phyloP scores from a whole-genome alignment of 345 rosid species.

The Aethionema arabicum region DNA sequence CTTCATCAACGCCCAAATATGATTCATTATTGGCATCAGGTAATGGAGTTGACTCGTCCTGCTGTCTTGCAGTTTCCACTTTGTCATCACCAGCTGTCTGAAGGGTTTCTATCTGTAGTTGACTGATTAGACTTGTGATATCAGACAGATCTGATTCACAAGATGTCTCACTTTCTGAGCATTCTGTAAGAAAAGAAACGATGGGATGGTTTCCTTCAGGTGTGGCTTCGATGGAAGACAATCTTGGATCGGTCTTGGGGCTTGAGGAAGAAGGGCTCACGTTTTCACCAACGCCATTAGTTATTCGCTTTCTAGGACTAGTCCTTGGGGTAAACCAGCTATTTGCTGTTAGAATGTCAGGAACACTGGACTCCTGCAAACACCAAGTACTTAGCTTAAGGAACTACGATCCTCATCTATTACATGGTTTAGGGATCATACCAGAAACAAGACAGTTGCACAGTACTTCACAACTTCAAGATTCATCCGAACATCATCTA shows the following conservation, averaged over 20 bases:
- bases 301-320: conserved; percentile 57
- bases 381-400: not conserved
- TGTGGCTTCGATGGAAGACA: conserved; percentile 28
- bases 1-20: conserved; percentile 53
- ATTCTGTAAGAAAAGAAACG: conserved; percentile 39
- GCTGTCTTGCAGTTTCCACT: conserved; percentile 33
- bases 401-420: no score
- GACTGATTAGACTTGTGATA: conserved; percentile 44
- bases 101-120: conserved; percentile 40
- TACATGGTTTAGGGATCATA: conserved; percentile 24
- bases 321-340: conserved; percentile 59
- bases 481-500: conserved; percentile 88
- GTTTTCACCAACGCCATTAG: conserved; percentile 30
- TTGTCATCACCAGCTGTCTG: conserved; percentile 43
- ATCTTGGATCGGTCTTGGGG: conserved; percentile 18
- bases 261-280: conserved; percentile 36
- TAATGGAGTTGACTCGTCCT: conserved; percentile 38
- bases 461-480: conserved; percentile 84
- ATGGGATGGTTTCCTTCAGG: conserved; percentile 43
- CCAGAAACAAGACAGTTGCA: conserved; percentile 88
- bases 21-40: conserved; percentile 23
- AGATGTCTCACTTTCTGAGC: conserved; percentile 27
- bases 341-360: conserved; percentile 43
- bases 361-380: conserved; percentile 42
- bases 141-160: conserved; percentile 30